A percentile compares a stretch with the other conserved stretches of the same genome.
phyloP scores from a whole-genome alignment of 2,329 filamentous ascomycete species.

The Tolypocladium sp. region DNA sequence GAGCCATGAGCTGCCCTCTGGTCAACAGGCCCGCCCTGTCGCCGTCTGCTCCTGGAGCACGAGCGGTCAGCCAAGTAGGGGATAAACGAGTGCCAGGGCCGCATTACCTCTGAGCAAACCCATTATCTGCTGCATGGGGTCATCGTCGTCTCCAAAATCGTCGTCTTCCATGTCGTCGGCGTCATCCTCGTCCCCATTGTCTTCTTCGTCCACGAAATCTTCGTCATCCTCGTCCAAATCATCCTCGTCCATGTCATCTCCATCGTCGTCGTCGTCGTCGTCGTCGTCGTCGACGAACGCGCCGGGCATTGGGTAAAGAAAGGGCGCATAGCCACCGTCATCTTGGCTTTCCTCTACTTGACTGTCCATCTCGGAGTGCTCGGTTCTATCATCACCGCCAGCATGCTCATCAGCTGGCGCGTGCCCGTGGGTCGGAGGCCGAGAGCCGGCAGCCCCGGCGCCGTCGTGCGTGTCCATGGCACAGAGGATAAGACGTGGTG shows the following conservation, averaged over 20 bases:
- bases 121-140: slow-evolving; percentile 25
- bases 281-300: slow-evolving; percentile 8
- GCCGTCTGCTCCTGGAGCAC: slow-evolving; percentile 8
- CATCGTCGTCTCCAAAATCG: slow-evolving; percentile 9
- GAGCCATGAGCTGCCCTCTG: slow-evolving; percentile 26
- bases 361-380: not conserved
- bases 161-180: slow-evolving; percentile 4
- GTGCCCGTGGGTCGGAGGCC: not conserved
- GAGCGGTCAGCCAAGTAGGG: not conserved
- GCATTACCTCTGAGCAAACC: slow-evolving; percentile 19
- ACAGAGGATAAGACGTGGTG: not conserved
- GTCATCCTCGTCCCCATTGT: slow-evolving; percentile 12
- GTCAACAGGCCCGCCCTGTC: slow-evolving; percentile 21
- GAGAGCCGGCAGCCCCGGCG: not conserved
- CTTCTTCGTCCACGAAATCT: not conserved
- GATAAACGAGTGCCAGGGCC: not conserved
- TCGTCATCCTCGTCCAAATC: slow-evolving; percentile 1
- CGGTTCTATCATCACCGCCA: not conserved
- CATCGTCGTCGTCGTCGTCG: slow-evolving; percentile 14
- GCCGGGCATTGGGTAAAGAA: slow-evolving; percentile 1
- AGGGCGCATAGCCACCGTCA: not conserved
- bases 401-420: not conserved
- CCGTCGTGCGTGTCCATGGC: not conserved
- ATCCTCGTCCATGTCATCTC: slow-evolving; percentile 12
- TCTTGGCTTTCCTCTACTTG: not conserved